Evolutionary conservation across 2,329 filamentous ascomycete species (phyloP), one percentile per base, ranked within the genome.

Genomic region (Fusarium sp.): DNA sequence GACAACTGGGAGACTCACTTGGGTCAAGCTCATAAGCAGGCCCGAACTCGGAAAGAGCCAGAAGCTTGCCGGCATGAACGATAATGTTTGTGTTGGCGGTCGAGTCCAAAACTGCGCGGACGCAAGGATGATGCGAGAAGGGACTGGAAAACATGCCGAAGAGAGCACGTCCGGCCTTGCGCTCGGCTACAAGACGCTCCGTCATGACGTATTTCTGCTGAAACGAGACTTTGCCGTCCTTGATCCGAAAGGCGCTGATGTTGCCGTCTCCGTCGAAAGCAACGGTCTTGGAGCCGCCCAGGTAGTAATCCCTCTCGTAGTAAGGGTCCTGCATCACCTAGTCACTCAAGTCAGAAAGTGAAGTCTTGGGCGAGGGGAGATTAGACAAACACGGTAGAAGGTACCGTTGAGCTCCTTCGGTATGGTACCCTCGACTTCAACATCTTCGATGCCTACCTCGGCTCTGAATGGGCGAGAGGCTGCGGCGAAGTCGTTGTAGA

Each of bases 261-360:
- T n/a, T 63, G 4, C 65, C 65, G n/a, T 67, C 65, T 6, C 58
- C 65, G 2, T 67, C 58, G 15, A 67, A 43, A 17, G 65, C 56
- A 10, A 47, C 27, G 4, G 60, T 63, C 14, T 63, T 63, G 60
- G 60, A 27, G 30, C 60, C 60, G 6, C 22, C 30, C 4, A 37
- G 22, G 27, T 63, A 63, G 9, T 63, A 54, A 7, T 63, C 60
- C 5, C 60, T 27, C 12, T 63, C 60, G 47, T 54, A 63, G 32
- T 63, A 63, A 10, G 60, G 60, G 20, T 63, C 60, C 11, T 56
- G 43, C 32, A 54, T 52, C 11, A 63, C 60, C 60, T 65, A 20
- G 25, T 22, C 11, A 22, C n/a, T 43, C 5, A 10, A 30, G 17
- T n/a, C 25, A 52, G 9, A 15, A 17, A 12, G 9, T 7, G 7